A percentile compares a stretch with the other conserved stretches of the same genome.
phyloP scores from a whole-genome alignment of 257 asterid genomes.

The Nicotiana paniculata region DNA sequence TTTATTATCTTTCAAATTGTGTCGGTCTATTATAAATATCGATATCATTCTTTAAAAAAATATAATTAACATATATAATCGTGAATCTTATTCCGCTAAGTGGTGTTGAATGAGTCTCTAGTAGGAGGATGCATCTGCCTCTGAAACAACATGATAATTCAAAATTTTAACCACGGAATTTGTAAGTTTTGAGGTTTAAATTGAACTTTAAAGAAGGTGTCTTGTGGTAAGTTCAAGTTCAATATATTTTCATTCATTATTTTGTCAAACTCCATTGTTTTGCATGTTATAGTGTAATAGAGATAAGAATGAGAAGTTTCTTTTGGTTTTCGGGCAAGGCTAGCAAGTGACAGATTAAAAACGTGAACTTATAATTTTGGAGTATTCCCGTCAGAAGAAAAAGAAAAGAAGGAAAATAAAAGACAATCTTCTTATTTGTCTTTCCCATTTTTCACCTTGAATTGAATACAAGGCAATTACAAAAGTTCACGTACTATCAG shows the following conservation, averaged over 20 bases:
- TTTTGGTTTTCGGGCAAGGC: background rate
- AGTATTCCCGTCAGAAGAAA: no score
- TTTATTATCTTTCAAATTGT: no score
- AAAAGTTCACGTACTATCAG: no score
- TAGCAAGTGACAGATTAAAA: background rate
- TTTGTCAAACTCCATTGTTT: background rate
- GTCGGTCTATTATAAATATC: no score
- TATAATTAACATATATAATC: no score
- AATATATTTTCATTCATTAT: background rate
- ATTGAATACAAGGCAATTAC: no score
- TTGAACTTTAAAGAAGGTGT: background rate
- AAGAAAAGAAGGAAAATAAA: no score
- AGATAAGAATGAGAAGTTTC: background rate
- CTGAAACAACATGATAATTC: background rate
- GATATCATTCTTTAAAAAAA: no score
- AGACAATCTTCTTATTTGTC: background rate
- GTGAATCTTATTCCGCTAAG: no score
- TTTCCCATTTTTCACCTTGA: no score
- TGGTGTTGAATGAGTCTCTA: background rate
- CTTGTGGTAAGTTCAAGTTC: background rate
- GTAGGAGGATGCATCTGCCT: background rate
- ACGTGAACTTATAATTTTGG: no score
- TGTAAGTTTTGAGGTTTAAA: background rate
- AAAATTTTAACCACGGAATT: background rate
- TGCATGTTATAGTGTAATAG: background rate